phyloP scores from a whole-genome alignment of 2,329 filamentous ascomycete genomes.

The Diaporthe citriasiana region DNA sequence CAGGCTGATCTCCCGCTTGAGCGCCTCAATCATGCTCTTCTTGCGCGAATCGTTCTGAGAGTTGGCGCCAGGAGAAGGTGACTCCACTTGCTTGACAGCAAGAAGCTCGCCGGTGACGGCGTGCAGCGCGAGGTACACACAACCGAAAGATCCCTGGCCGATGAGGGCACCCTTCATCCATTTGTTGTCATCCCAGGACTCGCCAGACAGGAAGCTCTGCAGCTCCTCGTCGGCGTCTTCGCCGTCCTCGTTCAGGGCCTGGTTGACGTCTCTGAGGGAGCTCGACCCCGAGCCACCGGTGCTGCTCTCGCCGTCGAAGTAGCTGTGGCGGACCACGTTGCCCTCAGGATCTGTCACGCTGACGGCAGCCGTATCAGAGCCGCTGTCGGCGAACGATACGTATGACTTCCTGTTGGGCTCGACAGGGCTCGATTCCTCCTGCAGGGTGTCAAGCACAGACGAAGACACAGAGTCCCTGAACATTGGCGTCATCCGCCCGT shows the following conservation, averaged over 20 bases:
- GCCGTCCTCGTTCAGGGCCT: conserved; percentile 89
- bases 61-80: conserved; percentile 82
- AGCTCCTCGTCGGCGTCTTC: conserved; percentile 93
- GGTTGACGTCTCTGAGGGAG: conserved; percentile 86
- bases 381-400: conserved; percentile 86
- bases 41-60: conserved; percentile 90
- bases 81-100: conserved; percentile 97
- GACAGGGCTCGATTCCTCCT: conserved; percentile 85
- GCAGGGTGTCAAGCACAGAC: conserved; percentile 88
- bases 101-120: conserved; percentile 97
- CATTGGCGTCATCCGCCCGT: conserved; percentile 65
- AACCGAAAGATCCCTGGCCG: conserved; percentile 96
- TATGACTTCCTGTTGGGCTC: conserved; percentile 96
- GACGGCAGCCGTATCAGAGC: conserved; percentile 77
- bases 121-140: conserved; percentile 94
- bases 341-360: conserved; percentile 84
- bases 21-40: conserved; percentile 97
- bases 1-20: conserved; percentile 96
- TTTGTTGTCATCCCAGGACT: conserved; percentile 96
- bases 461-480: conserved; percentile 92
- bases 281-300: conserved; percentile 70
- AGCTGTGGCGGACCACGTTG: conserved; percentile 79
- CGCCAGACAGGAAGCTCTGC: conserved; percentile 88
- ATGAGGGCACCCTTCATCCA: conserved; percentile 99
- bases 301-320: conserved; percentile 85